phyloP scores from a whole-genome alignment of 208 protist species.

The Leishmania aethiopica region DNA sequence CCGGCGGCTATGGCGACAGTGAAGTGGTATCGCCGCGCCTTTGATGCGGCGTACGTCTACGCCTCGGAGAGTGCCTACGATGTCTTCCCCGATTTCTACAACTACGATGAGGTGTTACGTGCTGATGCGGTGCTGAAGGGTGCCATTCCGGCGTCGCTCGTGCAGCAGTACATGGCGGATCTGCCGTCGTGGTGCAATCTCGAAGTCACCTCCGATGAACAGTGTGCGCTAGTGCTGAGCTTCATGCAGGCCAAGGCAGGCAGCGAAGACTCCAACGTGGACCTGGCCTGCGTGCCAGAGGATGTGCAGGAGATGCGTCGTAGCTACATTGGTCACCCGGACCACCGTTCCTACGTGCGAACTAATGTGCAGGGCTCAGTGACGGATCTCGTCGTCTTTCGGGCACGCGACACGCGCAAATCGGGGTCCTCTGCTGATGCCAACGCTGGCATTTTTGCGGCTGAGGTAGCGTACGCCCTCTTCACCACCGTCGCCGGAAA shows the following conservation, averaged over 20 bases:
- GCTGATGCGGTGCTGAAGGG: conserved; percentile 72
- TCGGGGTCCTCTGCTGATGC: not conserved
- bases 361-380: conserved; percentile 11
- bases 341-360: conserved; percentile 27
- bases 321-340: conserved; percentile 37
- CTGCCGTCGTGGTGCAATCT: conserved; percentile 30
- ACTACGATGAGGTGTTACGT: conserved; percentile 68
- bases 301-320: conserved; percentile 37
- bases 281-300: conserved; percentile 38
- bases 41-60: conserved; percentile 47
- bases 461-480: conserved; percentile 65
- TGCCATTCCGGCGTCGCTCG: conserved; percentile 41
- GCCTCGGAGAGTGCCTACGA: conserved; percentile 37
- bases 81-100: conserved; percentile 76
- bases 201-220: conserved; percentile 20
- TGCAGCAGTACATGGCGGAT: conserved; percentile 29
- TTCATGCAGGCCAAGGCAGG: conserved; percentile 47
- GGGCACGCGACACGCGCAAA: conserved; percentile 36
- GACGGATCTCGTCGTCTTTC: conserved; percentile 73
- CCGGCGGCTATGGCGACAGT: conserved; percentile 50
- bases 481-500: conserved; percentile 57
- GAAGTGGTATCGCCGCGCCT: conserved; percentile 75
- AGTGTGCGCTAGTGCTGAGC: conserved; percentile 23
- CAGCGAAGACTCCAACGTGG: conserved; percentile 45
- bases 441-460: conserved; percentile 13